Conservation (phyloP, 2,329 filamentous ascomycete species). For the Phialemoniopsis sp. region DNA sequence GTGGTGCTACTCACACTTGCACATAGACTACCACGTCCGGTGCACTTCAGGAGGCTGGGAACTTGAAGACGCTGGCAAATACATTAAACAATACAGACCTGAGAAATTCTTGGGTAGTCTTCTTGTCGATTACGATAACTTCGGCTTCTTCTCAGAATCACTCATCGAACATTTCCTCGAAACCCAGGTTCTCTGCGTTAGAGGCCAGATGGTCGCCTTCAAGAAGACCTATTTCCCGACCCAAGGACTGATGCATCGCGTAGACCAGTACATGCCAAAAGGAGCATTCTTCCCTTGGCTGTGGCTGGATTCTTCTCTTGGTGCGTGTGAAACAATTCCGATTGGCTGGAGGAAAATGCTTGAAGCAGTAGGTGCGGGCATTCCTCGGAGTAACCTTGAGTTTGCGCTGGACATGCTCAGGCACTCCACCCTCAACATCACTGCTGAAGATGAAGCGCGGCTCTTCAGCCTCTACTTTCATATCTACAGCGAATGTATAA, state of each 20-base stretch:
- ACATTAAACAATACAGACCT: slow-evolving; percentile 9
- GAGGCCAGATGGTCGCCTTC: slow-evolving; percentile 1
- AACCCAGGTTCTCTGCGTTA: no score
- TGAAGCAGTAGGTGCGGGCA: not conserved
- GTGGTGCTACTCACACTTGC: no score
- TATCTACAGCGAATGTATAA: slow-evolving; percentile 10
- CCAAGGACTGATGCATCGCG: slow-evolving; percentile 1
- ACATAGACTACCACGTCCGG: no score
- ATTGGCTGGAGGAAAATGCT: slow-evolving; percentile 5
- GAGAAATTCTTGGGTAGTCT: slow-evolving; percentile 10
- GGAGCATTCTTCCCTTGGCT: slow-evolving; percentile 13
- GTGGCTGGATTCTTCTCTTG: slow-evolving; percentile 1
- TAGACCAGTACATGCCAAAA: slow-evolving; percentile 7
- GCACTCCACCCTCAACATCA: slow-evolving; percentile 1
- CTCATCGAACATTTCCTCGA: no score
- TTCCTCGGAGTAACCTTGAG: slow-evolving; percentile 3
- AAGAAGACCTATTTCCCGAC: slow-evolving; percentile 10
- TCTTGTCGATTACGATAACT: no score
- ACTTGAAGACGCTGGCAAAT: slow-evolving; percentile 9
- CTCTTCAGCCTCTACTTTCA: slow-evolving; percentile 12
- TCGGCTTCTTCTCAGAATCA: no score
- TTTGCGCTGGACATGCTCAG: slow-evolving; percentile 13
- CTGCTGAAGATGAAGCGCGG: not conserved
- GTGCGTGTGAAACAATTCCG: slow-evolving; percentile 1
- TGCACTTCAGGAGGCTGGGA: no score